phyloP scores from a whole-genome alignment of 768 basidiomycete species.

The Mycena albidolilacea region DNA sequence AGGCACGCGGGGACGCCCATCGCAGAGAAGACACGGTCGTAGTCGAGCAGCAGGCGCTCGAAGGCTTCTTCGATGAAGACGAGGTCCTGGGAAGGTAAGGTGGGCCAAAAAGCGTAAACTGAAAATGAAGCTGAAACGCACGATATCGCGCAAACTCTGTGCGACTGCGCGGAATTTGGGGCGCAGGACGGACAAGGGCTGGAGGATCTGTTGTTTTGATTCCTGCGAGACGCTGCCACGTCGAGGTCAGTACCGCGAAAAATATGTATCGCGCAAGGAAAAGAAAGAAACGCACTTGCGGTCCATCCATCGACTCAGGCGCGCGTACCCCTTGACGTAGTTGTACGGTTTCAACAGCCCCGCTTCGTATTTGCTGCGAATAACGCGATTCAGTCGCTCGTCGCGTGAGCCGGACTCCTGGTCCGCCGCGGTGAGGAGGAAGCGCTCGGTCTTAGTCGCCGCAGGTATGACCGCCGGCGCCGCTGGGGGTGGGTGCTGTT shows the following conservation, averaged over 20 bases:
- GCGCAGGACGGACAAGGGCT: conserved; percentile 87
- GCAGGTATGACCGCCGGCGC: conserved; percentile 74
- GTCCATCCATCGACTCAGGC: conserved; percentile 96
- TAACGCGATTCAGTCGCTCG: conserved; percentile 91
- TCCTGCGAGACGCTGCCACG: conserved; percentile 84
- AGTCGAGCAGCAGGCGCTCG: conserved; percentile 94
- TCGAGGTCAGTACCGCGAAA: neutral
- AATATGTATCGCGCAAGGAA: neutral
- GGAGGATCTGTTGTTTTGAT: conserved; percentile 92
- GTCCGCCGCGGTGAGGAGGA: conserved; percentile 94
- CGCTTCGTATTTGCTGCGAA: conserved; percentile 96
- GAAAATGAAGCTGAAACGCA: conserved; percentile 48
- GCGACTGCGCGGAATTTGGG: conserved; percentile 91
- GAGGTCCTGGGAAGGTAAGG: conserved; percentile 71
- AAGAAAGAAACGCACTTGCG: conserved; percentile 70
- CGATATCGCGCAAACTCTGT: conserved; percentile 87
- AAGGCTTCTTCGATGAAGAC: conserved; percentile 99
- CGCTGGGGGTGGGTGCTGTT: conserved; percentile 26
- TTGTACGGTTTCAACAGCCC: conserved; percentile 96
- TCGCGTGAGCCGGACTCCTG: conserved; percentile 93
- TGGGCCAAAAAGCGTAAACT: conserved; percentile 17
- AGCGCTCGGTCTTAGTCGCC: conserved; percentile 87
- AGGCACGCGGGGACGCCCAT: conserved; percentile 98
- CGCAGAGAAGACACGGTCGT: conserved; percentile 93
- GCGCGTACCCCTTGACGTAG: conserved; percentile 95